Evolutionary conservation across 495 filamentous ascomycete genomes (phyloP), one percentile per base, ranked within the genome.

Genomic region (Tuber umbilicatum): DNA sequence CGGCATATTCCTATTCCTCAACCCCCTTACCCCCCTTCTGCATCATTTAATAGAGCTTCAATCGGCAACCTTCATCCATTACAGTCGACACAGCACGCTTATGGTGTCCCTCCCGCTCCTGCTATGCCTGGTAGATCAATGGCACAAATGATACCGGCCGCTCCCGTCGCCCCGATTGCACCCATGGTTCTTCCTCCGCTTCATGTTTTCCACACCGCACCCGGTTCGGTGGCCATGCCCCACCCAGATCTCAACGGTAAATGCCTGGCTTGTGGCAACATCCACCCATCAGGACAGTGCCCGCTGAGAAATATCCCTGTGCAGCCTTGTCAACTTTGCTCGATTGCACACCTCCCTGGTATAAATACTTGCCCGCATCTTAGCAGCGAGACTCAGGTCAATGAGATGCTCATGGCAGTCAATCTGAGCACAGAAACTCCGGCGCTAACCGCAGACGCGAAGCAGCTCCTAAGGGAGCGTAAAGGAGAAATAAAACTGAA

Each of bases 291-390:
- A 14, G 91, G 91, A 9, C 80, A 80, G 23, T 93, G 91, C 76
- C 87, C 86, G 4, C 84, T 92, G 64, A 90, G 88, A 78, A 38
- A 84, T 9, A 87, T 89, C 31, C 90, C 89, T 0, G 84, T 86
- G 16, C 90, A 93, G 78, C 81, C 85, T 72, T 93, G 91, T 79
- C 86, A 85, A 14, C 85, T 92, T 5, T 93, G 91, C 77, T 90
- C 90, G 16, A 83, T 90, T 38, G 89, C 91, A 5, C 91, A 93
- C 76, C 89, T 84, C 74, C 89, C 89, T 27, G 69, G 80, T 40
- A 76, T 78, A 1, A 86, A 89, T 9, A 84, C 83, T 37, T 94
- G 91, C 76, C 87, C 91, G 4, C 88, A 91, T 76, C 83, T 93
- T 31, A 81, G 84, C 35, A 88, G 86, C 2, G 85, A 88, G 60